Evolutionary conservation across 768 basidiomycete genomes (phyloP).

Genomic region (Boletus pseudo-olivaceus): DNA sequence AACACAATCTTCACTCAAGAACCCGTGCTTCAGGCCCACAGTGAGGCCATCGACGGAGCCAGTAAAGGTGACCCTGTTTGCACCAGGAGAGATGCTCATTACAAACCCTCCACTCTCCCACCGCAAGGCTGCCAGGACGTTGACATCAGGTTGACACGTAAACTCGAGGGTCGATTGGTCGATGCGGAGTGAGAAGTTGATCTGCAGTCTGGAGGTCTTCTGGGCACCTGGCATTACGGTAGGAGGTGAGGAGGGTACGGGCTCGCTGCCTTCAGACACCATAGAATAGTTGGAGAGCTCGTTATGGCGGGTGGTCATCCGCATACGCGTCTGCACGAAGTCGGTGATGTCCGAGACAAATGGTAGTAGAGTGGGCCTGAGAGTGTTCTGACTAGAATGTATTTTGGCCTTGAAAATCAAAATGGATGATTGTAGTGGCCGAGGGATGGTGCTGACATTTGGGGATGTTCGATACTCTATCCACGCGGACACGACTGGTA

Average conservation of each 20-base stretch:
- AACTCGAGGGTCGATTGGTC: constrained; percentile 84
- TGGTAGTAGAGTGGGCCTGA: constrained; percentile 78
- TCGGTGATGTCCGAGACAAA: constrained; percentile 77
- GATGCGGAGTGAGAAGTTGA: constrained; percentile 87
- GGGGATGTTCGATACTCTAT: constrained; percentile 71
- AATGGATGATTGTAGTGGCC: constrained; percentile 47
- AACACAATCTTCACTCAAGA: constrained; percentile 78
- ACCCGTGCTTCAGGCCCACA: constrained; percentile 78
- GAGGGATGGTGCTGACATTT: constrained; percentile 35
- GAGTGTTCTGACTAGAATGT: constrained; percentile 81
- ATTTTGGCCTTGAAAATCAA: constrained; percentile 85
- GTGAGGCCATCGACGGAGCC: constrained; percentile 81
- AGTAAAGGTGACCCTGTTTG: constrained; percentile 67
- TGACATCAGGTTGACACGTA: constrained; percentile 87
- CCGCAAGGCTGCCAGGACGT: constrained; percentile 82
- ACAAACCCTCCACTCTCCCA: constrained; percentile 97
- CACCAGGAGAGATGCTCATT: constrained; percentile 70
- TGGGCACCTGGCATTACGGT: constrained; percentile 8
- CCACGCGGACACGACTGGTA: constrained; percentile 81
- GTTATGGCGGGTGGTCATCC: constrained; percentile 40
- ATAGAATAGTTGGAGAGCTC: constrained; percentile 13
- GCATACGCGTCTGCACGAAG: constrained; percentile 68
- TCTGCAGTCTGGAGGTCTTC: constrained; percentile 51
- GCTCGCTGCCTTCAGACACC: constrained; percentile 3
- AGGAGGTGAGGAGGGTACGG: constrained; percentile 19